Evolutionary conservation across 352 stramenopile genomes (phyloP).

Genomic region (Pythium volutum): DNA sequence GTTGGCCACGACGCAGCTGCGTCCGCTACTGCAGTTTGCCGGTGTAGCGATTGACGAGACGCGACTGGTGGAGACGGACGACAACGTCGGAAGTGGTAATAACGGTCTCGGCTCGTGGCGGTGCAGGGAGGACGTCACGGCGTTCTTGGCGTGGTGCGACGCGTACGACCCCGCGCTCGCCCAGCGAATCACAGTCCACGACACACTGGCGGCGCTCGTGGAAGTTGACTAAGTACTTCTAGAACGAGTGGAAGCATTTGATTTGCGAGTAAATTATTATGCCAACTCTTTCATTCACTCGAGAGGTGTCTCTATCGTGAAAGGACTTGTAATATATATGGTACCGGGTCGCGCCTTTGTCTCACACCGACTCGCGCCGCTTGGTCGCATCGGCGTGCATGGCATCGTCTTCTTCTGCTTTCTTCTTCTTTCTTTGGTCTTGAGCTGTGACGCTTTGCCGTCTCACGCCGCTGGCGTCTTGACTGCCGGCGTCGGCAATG

Average conservation of each 20-base stretch:
- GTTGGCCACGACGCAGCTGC: neutral
- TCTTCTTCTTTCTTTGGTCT: conserved; percentile 2
- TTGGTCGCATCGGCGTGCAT: neutral
- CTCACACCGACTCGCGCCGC: neutral
- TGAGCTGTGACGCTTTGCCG: neutral
- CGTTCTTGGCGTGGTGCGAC: conserved; percentile 37
- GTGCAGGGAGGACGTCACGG: neutral
- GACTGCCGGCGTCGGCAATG: neutral
- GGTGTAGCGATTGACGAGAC: neutral
- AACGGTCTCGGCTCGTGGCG: neutral
- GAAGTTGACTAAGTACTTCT: no score
- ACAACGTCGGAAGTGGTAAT: neutral
- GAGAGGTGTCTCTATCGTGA: no score
- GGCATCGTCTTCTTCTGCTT: neutral
- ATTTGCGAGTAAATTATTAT: no score
- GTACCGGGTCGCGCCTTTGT: neutral
- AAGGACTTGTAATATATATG: no score
- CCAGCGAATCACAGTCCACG: conserved; percentile 35
- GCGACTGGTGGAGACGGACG: neutral
- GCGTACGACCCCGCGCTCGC: conserved; percentile 29
- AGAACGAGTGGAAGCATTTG: no score
- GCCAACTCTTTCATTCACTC: no score
- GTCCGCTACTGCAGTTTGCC: neutral
- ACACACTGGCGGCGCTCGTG: conserved; percentile 39
- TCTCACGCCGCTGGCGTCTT: neutral